Evolutionary conservation across 78 protist genomes (phyloP).

Genomic region (Emiliania huxleyi): DNA sequence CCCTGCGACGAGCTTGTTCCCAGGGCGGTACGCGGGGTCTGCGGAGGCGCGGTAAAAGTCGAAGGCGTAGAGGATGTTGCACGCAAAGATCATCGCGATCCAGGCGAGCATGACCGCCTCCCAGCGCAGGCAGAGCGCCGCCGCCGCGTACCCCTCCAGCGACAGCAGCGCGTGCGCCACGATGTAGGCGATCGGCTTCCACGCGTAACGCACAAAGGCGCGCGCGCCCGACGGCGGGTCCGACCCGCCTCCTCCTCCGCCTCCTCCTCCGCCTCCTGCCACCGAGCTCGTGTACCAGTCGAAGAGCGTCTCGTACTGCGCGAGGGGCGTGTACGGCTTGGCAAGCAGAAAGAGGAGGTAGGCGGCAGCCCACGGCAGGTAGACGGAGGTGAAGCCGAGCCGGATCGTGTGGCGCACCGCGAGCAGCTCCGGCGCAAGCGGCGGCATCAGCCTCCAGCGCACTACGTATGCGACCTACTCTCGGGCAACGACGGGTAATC

Average conservation of each 20-base stretch:
- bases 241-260: too few species aligned
- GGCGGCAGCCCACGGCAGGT: not conserved
- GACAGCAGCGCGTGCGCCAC: not conserved
- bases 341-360: not conserved
- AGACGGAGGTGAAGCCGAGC: not conserved
- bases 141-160: not conserved
- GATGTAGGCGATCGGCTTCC: not conserved
- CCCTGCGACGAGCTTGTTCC: not conserved
- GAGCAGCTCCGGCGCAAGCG: not conserved
- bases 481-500: too few species aligned
- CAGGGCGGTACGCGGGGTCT: not conserved
- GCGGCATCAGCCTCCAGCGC: not conserved
- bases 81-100: not conserved
- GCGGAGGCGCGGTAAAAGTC: not conserved
- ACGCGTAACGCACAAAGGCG: not conserved
- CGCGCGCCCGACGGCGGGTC: too few species aligned
- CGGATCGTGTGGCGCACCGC: not conserved
- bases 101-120: not conserved
- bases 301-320: not conserved
- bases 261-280: too few species aligned
- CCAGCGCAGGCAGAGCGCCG: not conserved
- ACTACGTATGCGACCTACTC: not conserved
- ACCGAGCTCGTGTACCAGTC: not conserved
- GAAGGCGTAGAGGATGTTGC: not conserved
- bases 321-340: not conserved